Percentiles rank a stretch among this genome's conserved stretches.
phyloP scores from a whole-genome alignment of 352 stramenopile genomes.

The Thraustotheca clavata region DNA sequence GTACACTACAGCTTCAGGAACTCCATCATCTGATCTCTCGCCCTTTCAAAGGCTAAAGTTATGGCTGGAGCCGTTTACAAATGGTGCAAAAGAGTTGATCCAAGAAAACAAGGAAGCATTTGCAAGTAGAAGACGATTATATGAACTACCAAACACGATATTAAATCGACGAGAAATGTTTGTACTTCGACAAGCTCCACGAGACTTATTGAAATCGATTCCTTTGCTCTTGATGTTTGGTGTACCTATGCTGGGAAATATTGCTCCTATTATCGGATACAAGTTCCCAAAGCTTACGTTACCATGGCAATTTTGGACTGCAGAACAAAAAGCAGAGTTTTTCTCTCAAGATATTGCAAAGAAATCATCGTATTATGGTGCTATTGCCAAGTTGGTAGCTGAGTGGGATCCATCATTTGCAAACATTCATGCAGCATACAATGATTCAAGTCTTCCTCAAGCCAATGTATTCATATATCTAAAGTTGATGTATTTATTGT shows the following conservation, averaged over 20 bases:
- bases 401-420: slow-evolving; percentile 3
- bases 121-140: slow-evolving; percentile 21
- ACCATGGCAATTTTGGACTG: slow-evolving; percentile 80
- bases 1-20: background rate
- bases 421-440: background rate
- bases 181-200: slow-evolving; percentile 66
- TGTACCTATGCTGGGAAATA: slow-evolving; percentile 61
- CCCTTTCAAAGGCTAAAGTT: slow-evolving; percentile 72
- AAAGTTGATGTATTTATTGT: background rate
- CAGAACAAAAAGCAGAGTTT: slow-evolving; percentile 79
- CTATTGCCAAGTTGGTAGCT: slow-evolving; percentile 44
- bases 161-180: slow-evolving; percentile 70
- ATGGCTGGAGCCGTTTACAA: slow-evolving; percentile 73
- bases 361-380: slow-evolving; percentile 46
- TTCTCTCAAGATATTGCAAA: slow-evolving; percentile 49
- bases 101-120: slow-evolving; percentile 72
- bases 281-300: slow-evolving; percentile 79
- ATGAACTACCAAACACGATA: background rate
- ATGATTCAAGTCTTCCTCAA: background rate
- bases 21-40: slow-evolving; percentile 29
- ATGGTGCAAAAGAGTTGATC: slow-evolving; percentile 58
- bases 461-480: background rate
- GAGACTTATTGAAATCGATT: slow-evolving; percentile 78
- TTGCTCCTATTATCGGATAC: slow-evolving; percentile 66
- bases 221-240: slow-evolving; percentile 66